Conservation (phyloP, 2,329 filamentous ascomycete genomes). For the Orbilia blumenaviensis region DNA sequence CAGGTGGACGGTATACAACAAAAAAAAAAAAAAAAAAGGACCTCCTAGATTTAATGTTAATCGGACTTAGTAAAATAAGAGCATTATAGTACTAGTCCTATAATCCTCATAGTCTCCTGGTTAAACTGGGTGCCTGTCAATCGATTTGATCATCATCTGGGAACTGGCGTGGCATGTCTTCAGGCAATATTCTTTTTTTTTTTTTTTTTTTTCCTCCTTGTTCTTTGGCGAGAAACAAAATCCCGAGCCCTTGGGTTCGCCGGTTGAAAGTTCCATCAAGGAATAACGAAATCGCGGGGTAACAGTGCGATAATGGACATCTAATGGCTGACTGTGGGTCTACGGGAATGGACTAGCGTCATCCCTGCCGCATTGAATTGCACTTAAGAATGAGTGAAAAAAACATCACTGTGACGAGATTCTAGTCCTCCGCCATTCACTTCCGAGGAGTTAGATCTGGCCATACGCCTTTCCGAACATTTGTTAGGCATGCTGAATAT, state of each 20-base stretch:
- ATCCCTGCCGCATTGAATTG: constrained; percentile 23
- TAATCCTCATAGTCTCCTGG: background rate
- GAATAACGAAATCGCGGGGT: constrained; percentile 40
- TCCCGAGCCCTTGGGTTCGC: constrained; percentile 48
- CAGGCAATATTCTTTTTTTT: constrained; percentile 19
- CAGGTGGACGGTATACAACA: constrained; percentile 6
- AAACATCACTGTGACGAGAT: constrained; percentile 32
- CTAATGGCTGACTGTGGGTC: constrained; percentile 6
- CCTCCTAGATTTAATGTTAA: constrained; percentile 22
- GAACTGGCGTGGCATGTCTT: background rate
- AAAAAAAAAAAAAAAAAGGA: no score
- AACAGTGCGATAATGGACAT: constrained; percentile 5
- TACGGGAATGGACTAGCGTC: background rate
- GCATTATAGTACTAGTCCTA: background rate
- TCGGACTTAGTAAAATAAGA: background rate
- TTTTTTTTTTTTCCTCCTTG: no score
- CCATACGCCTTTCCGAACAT: background rate
- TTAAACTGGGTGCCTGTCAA: constrained; percentile 39
- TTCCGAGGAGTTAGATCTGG: background rate
- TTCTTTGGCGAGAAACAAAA: constrained; percentile 51
- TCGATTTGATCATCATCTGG: constrained; percentile 12
- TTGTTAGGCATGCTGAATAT: constrained; percentile 18
- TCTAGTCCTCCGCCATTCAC: background rate
- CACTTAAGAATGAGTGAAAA: background rate
- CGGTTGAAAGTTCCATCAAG: constrained; percentile 14